These are phyloP conservation scores for Aegilops tauschii DNA, from an alignment of 176 grass and related monocot genomes.

Conservation along the genomic window DNA sequence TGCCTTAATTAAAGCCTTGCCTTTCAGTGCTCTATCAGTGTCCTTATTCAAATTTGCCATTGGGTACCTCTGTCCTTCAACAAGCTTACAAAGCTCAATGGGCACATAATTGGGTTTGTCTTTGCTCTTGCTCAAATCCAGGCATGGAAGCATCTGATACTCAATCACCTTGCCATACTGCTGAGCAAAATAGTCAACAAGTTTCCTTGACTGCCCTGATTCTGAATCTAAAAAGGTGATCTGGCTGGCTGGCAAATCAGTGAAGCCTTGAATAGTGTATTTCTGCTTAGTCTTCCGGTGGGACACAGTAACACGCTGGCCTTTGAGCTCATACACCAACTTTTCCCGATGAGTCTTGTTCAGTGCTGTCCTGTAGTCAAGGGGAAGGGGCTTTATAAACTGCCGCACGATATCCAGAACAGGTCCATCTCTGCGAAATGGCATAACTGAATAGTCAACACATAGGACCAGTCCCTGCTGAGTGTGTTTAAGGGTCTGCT, in stretches of 20 bases:
- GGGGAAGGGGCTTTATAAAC: neutral
- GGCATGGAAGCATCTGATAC: constrained; percentile 52
- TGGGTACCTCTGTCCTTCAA: constrained; percentile 60
- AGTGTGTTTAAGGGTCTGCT: constrained; percentile 49
- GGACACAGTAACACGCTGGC: constrained; percentile 49
- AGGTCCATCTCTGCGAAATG: constrained; percentile 36
- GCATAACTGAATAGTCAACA: constrained; percentile 57
- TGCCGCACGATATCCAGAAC: constrained; percentile 35
- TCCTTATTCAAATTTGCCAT: constrained; percentile 26
- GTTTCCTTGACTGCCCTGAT: constrained; percentile 30
- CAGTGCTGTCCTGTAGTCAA: constrained; percentile 26
- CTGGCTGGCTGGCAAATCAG: constrained; percentile 28
- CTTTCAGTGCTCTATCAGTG: constrained; percentile 13
- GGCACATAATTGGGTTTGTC: constrained; percentile 50
- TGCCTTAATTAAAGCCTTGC: constrained; percentile 13
- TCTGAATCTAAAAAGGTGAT: constrained; percentile 50
- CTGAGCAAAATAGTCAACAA: constrained; percentile 45
- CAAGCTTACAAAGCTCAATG: constrained; percentile 53
- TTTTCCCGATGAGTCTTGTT: neutral
- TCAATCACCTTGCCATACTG: constrained; percentile 31
- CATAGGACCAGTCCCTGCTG: constrained; percentile 42
- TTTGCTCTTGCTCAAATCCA: constrained; percentile 64
- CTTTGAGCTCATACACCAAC: constrained; percentile 32
- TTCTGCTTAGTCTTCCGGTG: constrained; percentile 47
- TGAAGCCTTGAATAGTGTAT: constrained; percentile 53